phyloP scores from a whole-genome alignment of 2,329 filamentous ascomycete genomes.

The Plectosphaerella cucumerina region DNA sequence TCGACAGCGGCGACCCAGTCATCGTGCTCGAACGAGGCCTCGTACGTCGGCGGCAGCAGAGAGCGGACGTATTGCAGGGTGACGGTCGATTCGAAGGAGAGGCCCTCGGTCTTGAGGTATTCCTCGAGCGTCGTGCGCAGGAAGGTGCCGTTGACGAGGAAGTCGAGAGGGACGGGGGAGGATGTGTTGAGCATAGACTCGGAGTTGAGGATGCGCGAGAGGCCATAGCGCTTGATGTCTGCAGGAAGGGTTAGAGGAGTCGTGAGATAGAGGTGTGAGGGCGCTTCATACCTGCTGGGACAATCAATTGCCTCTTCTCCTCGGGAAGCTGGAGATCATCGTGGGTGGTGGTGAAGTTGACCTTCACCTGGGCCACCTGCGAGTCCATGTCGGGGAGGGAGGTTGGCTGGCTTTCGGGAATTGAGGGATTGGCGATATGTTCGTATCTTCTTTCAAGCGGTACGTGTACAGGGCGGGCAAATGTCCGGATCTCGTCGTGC shows the following conservation, averaged over 20 bases:
- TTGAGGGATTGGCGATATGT: background rate
- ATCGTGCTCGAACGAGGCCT: slow-evolving; percentile 92
- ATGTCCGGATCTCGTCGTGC: too few relatives aligned
- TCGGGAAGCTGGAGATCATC: slow-evolving; percentile 60
- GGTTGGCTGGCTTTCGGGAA: background rate
- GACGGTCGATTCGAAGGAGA: slow-evolving; percentile 83
- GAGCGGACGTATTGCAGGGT: slow-evolving; percentile 92
- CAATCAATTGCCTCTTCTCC: slow-evolving; percentile 56
- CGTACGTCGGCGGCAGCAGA: slow-evolving; percentile 80
- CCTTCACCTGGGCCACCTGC: slow-evolving; percentile 54
- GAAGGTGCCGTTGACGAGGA: slow-evolving; percentile 91
- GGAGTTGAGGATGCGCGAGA: slow-evolving; percentile 68
- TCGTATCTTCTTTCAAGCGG: too few relatives aligned
- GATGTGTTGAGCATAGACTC: slow-evolving; percentile 65
- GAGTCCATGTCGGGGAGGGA: slow-evolving; percentile 28
- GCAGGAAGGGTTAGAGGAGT: background rate
- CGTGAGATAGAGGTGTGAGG: slow-evolving; percentile 1
- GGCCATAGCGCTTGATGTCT: slow-evolving; percentile 67
- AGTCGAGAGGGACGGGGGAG: slow-evolving; percentile 78
- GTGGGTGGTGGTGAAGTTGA: slow-evolving; percentile 63
- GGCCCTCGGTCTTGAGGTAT: slow-evolving; percentile 79
- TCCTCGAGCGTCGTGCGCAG: slow-evolving; percentile 86
- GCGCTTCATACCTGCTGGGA: slow-evolving; percentile 48
- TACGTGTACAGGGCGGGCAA: too few relatives aligned
- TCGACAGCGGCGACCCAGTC: slow-evolving; percentile 94